A percentile compares a stretch with the other conserved stretches of the same genome.
Conservation (phyloP, 78 protist genomes). For the Mastigamoeba balamuthi region DNA sequence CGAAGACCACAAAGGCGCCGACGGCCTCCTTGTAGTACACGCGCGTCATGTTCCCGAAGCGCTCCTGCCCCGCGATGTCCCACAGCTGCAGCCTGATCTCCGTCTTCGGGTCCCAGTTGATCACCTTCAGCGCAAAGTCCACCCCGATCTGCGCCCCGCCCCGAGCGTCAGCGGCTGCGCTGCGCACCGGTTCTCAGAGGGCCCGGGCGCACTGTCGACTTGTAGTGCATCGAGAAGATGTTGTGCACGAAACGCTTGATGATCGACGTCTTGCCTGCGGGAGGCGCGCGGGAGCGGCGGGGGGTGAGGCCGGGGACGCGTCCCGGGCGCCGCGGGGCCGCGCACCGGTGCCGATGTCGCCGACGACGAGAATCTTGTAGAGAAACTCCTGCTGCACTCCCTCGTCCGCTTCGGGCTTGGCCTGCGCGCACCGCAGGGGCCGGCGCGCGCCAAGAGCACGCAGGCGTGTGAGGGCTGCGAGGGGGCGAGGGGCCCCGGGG, state of each 20-base stretch:
- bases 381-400: slow-evolving; percentile 37
- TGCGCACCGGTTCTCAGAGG: not conserved
- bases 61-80: slow-evolving; percentile 45
- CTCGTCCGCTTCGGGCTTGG: slow-evolving; percentile 33
- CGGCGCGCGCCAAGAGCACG: too few species aligned
- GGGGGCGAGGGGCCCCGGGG: too few species aligned
- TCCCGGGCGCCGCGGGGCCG: not conserved
- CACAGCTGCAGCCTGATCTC: slow-evolving; percentile 80
- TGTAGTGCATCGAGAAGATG: slow-evolving; percentile 72
- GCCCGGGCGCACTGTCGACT: slow-evolving; percentile 59
- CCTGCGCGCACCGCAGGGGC: too few species aligned
- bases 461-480: too few species aligned
- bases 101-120: slow-evolving; percentile 60
- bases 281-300: too few species aligned
- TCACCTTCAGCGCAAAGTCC: slow-evolving; percentile 85
- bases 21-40: slow-evolving; percentile 93
- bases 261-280: slow-evolving; percentile 35
- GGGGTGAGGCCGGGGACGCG: too few species aligned
- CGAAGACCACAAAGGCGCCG: slow-evolving; percentile 88
- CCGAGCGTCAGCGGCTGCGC: too few species aligned
- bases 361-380: slow-evolving; percentile 57
- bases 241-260: slow-evolving; percentile 59
- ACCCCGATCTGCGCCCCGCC: slow-evolving; percentile 80
- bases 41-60: slow-evolving; percentile 64
- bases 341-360: slow-evolving; percentile 53